Conservation (phyloP, 768 basidiomycete species). For the Gloeopeniophorella convolvens region DNA sequence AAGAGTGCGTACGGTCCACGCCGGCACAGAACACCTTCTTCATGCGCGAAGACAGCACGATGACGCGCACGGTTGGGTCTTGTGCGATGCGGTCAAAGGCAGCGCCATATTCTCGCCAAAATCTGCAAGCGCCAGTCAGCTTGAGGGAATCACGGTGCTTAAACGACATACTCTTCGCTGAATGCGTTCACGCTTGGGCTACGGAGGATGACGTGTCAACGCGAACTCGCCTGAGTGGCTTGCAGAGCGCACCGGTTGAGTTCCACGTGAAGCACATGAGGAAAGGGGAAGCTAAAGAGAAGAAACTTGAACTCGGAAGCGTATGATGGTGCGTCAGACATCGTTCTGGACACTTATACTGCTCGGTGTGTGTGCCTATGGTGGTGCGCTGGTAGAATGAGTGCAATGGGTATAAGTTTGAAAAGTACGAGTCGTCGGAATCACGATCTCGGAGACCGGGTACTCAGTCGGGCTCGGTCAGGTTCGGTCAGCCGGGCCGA, state of each 20-base stretch:
- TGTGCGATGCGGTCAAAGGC: slow-evolving; percentile 50
- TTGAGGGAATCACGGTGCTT: not conserved
- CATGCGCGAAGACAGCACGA: slow-evolving; percentile 65
- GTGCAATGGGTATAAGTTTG: too few species aligned
- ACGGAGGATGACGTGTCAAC: not conserved
- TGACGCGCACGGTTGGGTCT: slow-evolving; percentile 55
- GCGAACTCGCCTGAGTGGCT: not conserved
- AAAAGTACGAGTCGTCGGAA: too few species aligned
- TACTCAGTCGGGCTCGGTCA: too few species aligned
- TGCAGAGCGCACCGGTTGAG: slow-evolving; percentile 12
- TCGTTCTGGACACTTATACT: too few species aligned
- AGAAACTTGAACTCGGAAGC: slow-evolving; percentile 17
- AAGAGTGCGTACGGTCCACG: slow-evolving; percentile 71
- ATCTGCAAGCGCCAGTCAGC: slow-evolving; percentile 34
- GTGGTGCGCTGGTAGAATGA: too few species aligned
- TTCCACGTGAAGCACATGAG: slow-evolving; percentile 15
- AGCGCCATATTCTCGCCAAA: slow-evolving; percentile 64
- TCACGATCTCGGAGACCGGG: too few species aligned
- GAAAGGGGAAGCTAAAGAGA: slow-evolving; percentile 15
- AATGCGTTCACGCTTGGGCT: slow-evolving; percentile 19
- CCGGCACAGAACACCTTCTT: slow-evolving; percentile 81
- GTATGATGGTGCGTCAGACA: slow-evolving; percentile 6
- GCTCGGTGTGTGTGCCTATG: too few species aligned
- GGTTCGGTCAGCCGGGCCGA: too few species aligned
- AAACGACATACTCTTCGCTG: slow-evolving; percentile 5